Evolutionary conservation across 2,329 filamentous ascomycete genomes (phyloP).

Genomic region (Ilyonectria mors-panacis): DNA sequence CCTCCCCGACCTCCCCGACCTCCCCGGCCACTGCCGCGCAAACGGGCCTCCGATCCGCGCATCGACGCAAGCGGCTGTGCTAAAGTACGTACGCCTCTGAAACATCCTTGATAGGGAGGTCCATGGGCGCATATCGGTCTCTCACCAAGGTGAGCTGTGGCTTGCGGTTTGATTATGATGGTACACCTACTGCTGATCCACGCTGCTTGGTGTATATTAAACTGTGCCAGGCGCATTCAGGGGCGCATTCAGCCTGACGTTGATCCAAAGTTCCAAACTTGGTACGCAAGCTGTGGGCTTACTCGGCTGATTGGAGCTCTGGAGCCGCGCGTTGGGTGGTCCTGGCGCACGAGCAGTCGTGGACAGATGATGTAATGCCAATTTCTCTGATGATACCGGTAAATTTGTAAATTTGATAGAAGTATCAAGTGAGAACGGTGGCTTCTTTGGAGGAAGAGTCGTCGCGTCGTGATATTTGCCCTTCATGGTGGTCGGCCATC

Average conservation of each 20-base stretch:
- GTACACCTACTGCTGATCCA: constrained; percentile 11
- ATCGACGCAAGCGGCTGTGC: not conserved
- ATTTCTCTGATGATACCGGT: constrained; percentile 11
- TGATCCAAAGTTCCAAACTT: constrained; percentile 11
- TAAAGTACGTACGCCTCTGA: not conserved
- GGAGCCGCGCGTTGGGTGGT: constrained; percentile 27
- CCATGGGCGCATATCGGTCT: constrained; percentile 7
- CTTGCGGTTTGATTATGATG: constrained; percentile 8
- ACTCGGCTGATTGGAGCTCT: constrained; percentile 14
- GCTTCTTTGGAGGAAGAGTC: not conserved
- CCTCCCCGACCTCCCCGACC: not conserved
- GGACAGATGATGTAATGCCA: constrained; percentile 25
- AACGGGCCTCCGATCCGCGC: too few relatives aligned
- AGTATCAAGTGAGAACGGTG: not conserved
- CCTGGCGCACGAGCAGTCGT: constrained; percentile 17
- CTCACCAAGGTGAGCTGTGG: constrained; percentile 25
- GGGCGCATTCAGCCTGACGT: constrained; percentile 8
- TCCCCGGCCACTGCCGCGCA: constrained; percentile 2
- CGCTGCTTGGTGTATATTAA: constrained; percentile 10
- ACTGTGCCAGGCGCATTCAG: not conserved
- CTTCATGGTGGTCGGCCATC: not conserved
- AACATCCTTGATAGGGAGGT: not conserved
- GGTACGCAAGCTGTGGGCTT: constrained; percentile 31
- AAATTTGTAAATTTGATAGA: not conserved
- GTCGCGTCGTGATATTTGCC: not conserved